These are phyloP conservation scores for Tuber brumale DNA, from an alignment of 495 filamentous ascomycete species.

Conservation along the genomic window DNA sequence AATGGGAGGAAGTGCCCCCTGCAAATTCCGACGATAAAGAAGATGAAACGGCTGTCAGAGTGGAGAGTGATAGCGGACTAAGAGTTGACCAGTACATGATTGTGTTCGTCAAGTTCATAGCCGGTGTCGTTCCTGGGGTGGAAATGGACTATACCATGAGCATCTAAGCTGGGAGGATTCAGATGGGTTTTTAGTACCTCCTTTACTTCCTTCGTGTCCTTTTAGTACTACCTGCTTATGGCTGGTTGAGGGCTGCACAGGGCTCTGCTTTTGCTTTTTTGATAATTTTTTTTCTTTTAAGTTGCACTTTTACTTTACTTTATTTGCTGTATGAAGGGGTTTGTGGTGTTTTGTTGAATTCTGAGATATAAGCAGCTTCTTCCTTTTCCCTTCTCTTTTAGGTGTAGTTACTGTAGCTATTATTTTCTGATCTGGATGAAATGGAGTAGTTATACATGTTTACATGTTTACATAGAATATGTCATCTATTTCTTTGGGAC, in stretches of 20 bases:
- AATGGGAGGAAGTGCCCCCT: slow-evolving; percentile 52
- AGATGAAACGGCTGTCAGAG: slow-evolving; percentile 25
- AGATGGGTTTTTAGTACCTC: slow-evolving; percentile 22
- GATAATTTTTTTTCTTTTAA: slow-evolving; percentile 38
- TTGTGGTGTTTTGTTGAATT: slow-evolving; percentile 22
- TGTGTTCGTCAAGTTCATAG: slow-evolving; percentile 98
- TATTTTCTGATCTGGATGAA: not conserved
- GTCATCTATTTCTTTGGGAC: not conserved
- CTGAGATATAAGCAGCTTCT: slow-evolving; percentile 8
- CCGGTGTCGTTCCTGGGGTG: slow-evolving; percentile 91
- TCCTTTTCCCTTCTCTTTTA: slow-evolving; percentile 25
- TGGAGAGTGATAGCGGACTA: slow-evolving; percentile 52
- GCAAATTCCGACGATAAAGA: slow-evolving; percentile 48
- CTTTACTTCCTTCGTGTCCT: not conserved
- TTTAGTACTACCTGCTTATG: not conserved
- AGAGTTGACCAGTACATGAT: slow-evolving; percentile 97
- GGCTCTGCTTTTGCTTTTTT: slow-evolving; percentile 14
- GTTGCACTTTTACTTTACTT: slow-evolving; percentile 24
- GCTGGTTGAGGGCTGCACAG: not conserved
- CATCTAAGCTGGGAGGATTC: slow-evolving; percentile 49
- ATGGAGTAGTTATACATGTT: not conserved
- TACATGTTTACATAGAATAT: not conserved
- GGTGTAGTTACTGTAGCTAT: slow-evolving; percentile 18
- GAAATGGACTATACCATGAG: slow-evolving; percentile 99
- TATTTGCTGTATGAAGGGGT: slow-evolving; percentile 41